phyloP scores from a whole-genome alignment of 1,139 yeast species.

The Geotrichum europaeum region DNA sequence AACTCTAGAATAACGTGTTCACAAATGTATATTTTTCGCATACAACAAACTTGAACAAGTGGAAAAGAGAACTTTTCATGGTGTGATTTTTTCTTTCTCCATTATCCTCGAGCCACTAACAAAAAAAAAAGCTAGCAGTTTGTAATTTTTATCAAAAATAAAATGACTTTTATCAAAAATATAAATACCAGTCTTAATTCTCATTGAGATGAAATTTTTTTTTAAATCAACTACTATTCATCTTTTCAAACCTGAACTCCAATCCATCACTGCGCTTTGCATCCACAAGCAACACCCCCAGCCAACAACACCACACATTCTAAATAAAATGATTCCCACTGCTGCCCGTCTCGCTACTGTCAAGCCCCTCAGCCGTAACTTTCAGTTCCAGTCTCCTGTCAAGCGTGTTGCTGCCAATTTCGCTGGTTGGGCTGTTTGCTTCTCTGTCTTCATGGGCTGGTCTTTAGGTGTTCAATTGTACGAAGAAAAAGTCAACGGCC shows the following conservation, averaged over 20 bases:
- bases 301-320: not conserved
- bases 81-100: not conserved
- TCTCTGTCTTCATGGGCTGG: constrained; percentile 13
- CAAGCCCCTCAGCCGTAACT: constrained; percentile 1
- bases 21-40: not conserved
- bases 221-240: not conserved
- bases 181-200: not conserved
- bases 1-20: not conserved
- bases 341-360: constrained; percentile 14
- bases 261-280: not conserved
- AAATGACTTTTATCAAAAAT: not conserved
- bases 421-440: constrained; percentile 6
- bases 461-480: not conserved
- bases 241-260: not conserved
- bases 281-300: not conserved
- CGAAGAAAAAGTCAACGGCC: constrained; percentile 3
- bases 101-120: not conserved
- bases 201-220: not conserved
- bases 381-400: not conserved
- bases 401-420: constrained; percentile 7
- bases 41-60: not conserved
- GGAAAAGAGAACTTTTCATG: not conserved
- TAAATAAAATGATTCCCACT: constrained; percentile 7
- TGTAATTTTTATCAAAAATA: not conserved
- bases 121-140: not conserved